phyloP scores from a whole-genome alignment of 345 rosid genomes.

The Corymbia maculata region DNA sequence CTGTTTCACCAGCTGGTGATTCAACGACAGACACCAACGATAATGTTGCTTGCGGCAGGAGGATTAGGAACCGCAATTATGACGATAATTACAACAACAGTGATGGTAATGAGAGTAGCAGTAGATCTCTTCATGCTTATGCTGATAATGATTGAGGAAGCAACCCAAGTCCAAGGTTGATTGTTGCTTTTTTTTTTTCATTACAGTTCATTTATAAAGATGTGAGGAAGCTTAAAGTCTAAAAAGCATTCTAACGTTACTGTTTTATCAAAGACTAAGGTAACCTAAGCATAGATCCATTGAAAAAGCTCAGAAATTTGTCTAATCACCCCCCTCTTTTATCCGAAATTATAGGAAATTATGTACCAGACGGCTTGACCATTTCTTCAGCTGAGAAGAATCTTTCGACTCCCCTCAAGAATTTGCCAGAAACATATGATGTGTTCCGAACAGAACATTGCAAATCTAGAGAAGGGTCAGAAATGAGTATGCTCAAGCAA shows the following conservation, averaged over 20 bases:
- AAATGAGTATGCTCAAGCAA: constrained; percentile 9
- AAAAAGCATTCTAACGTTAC: not conserved
- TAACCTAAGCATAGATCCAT: not conserved
- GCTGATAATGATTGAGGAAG: not conserved
- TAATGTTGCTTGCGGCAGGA: not conserved
- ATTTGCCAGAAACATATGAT: not conserved
- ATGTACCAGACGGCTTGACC: not conserved
- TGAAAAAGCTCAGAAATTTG: not conserved
- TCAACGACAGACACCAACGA: not conserved
- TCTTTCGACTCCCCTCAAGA: not conserved
- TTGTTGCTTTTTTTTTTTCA: not conserved
- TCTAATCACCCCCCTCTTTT: not conserved
- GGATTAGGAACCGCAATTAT: not conserved
- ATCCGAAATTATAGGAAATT: not conserved
- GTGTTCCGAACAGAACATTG: not conserved
- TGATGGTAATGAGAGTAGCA: not conserved
- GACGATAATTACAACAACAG: not conserved
- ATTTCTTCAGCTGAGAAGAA: not conserved
- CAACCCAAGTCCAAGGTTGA: not conserved
- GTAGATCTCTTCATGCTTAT: not conserved
- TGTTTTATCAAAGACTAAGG: not conserved
- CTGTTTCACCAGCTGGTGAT: not conserved
- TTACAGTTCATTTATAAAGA: not conserved
- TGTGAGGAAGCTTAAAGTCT: not conserved
- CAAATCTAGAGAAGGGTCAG: not conserved